Evolutionary conservation across 306 rosid species (phyloP).

Genomic region (Sophora flavescens): DNA sequence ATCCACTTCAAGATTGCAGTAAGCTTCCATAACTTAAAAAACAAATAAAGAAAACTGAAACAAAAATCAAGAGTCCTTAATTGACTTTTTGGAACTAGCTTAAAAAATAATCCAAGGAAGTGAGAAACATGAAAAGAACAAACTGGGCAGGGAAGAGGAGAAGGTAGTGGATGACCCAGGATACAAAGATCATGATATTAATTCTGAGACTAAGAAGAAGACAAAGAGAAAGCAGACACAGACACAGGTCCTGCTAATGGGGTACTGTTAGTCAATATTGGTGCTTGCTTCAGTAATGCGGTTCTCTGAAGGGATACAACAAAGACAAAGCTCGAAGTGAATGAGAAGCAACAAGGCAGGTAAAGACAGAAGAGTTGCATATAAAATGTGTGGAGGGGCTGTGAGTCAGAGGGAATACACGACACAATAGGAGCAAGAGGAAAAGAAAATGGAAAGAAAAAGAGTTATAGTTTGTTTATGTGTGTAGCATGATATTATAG

Average conservation of each 20-base stretch:
- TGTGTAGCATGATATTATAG: constrained; percentile 16
- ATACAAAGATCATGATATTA: constrained; percentile 47
- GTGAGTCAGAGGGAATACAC: constrained; percentile 49
- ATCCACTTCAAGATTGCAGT: constrained; percentile 90
- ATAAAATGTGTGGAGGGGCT: constrained; percentile 51
- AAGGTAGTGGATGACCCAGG: constrained; percentile 37
- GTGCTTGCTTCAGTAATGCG: constrained; percentile 48
- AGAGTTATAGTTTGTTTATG: constrained; percentile 16
- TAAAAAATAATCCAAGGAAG: constrained; percentile 45
- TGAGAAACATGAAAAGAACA: constrained; percentile 44
- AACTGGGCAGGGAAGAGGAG: constrained; percentile 42
- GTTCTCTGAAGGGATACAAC: constrained; percentile 53
- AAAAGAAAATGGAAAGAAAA: constrained; percentile 21
- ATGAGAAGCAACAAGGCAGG: constrained; percentile 58
- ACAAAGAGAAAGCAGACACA: constrained; percentile 60
- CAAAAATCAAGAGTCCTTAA: constrained; percentile 39
- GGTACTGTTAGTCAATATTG: constrained; percentile 55
- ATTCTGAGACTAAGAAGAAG: constrained; percentile 68
- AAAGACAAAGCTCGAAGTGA: constrained; percentile 58
- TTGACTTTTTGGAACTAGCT: constrained; percentile 40
- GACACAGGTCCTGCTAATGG: constrained; percentile 46
- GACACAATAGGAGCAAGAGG: constrained; percentile 28
- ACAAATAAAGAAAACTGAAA: constrained; percentile 21
- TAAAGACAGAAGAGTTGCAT: constrained; percentile 61
- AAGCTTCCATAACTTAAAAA: constrained; percentile 61